Evolutionary conservation across 1,284 basidiomycete genomes (phyloP).

Genomic region (Pseudozyma sp.): DNA sequence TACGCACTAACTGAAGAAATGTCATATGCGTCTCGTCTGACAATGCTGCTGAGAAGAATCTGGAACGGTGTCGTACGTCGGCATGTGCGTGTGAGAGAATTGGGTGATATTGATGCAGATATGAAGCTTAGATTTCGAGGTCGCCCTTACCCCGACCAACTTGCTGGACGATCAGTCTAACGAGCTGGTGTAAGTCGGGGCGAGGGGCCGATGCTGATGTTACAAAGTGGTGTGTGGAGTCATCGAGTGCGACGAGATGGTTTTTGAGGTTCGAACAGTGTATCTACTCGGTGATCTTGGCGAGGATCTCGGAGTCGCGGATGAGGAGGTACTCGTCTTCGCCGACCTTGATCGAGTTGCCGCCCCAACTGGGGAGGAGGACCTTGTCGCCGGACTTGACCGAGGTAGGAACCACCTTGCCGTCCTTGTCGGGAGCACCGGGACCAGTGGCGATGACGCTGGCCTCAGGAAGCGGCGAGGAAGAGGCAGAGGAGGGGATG

Average conservation of each 20-base stretch:
- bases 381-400: slow-evolving; percentile 93
- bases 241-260: too few relatives aligned
- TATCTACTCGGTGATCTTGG: slow-evolving; percentile 92
- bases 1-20: neutral
- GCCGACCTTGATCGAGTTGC: slow-evolving; percentile 93
- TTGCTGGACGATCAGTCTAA: neutral
- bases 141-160: neutral
- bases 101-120: slow-evolving; percentile 1
- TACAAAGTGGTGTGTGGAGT: slow-evolving; percentile 9
- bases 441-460: slow-evolving; percentile 96
- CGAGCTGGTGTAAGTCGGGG: neutral
- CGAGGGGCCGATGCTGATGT: slow-evolving; percentile 17
- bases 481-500: slow-evolving; percentile 87
- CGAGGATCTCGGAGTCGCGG: slow-evolving; percentile 94
- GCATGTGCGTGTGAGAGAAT: too few relatives aligned
- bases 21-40: neutral
- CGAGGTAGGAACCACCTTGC: slow-evolving; percentile 79
- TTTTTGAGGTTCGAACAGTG: too few relatives aligned
- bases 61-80: too few relatives aligned
- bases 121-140: slow-evolving; percentile 11
- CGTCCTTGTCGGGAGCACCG: slow-evolving; percentile 87
- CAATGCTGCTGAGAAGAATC: neutral
- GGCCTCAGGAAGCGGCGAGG: slow-evolving; percentile 88
- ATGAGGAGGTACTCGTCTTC: slow-evolving; percentile 97
- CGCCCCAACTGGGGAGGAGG: slow-evolving; percentile 93